A percentile compares a stretch with the other conserved stretches of the same genome.
Evolutionary conservation across 352 stramenopile genomes (phyloP).

Genomic region (Pythium brachiatum): DNA sequence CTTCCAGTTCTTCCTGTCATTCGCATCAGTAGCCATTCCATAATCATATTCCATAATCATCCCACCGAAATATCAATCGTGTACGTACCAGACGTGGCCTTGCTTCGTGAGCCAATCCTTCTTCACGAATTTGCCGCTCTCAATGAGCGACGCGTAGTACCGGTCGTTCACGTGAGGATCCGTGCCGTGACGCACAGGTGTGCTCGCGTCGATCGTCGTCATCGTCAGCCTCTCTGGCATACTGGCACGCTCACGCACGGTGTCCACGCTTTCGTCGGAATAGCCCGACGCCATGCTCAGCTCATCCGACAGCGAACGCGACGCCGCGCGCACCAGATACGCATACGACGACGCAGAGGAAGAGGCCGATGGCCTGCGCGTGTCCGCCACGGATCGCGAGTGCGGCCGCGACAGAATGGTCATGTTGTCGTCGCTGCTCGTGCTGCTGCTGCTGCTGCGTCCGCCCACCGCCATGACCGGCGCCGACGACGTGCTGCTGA

Average conservation of each 20-base stretch:
- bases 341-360: neutral
- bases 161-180: conserved; percentile 66
- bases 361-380: neutral
- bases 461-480: conserved; percentile 7
- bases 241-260: conserved; percentile 21
- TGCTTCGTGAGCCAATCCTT: conserved; percentile 87
- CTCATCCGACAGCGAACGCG: conserved; percentile 27
- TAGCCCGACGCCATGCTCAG: conserved; percentile 19
- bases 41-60: neutral
- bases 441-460: conserved; percentile 11
- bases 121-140: conserved; percentile 72
- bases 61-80: neutral
- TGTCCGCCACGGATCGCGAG: conserved; percentile 13
- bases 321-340: conserved; percentile 18
- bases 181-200: conserved; percentile 36
- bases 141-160: conserved; percentile 62
- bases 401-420: conserved; percentile 1
- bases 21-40: neutral
- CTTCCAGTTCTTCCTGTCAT: conserved; percentile 82
- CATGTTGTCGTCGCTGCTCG: conserved; percentile 10
- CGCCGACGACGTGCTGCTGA: neutral
- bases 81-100: conserved; percentile 64
- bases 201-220: neutral
- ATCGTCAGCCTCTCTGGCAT: conserved; percentile 16
- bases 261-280: conserved; percentile 23